Percentiles rank a stretch among this genome's conserved stretches.
phyloP scores from a whole-genome alignment of 2,329 filamentous ascomycete species.

The Colletotrichum acutatum region DNA sequence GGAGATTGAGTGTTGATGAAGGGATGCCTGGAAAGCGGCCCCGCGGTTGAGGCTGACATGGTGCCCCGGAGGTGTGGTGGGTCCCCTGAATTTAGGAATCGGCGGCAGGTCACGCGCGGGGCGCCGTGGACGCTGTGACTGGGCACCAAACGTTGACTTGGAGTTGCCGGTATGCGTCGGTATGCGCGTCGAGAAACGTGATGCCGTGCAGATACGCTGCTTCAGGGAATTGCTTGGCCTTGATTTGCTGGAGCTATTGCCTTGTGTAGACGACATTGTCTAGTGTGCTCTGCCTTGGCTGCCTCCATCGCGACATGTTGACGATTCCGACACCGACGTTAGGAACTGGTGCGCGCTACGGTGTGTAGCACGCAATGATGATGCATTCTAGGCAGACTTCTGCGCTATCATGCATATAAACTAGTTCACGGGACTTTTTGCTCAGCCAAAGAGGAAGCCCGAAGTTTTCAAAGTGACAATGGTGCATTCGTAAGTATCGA shows the following conservation, averaged over 20 bases:
- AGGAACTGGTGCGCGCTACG: background rate
- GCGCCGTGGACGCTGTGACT: constrained; percentile 1
- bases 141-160: background rate
- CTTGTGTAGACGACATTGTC: background rate
- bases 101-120: constrained; percentile 27
- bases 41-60: constrained; percentile 22
- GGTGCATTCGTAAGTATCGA: too few relatives aligned
- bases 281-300: background rate
- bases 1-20: constrained; percentile 11
- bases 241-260: background rate
- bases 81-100: constrained; percentile 29
- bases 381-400: background rate
- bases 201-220: constrained; percentile 1
- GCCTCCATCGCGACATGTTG: background rate
- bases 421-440: background rate
- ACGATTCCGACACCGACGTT: background rate
- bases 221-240: too few relatives aligned
- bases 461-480: too few relatives aligned
- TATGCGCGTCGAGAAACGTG: constrained; percentile 36
- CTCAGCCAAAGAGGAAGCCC: background rate
- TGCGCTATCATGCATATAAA: background rate
- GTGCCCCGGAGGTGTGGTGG: constrained; percentile 19
- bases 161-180: background rate
- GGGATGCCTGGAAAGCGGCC: constrained; percentile 9
- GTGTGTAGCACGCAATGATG: background rate